Base-by-base conservation (phyloP, 1,284 basidiomycete species). In the Melampsora larici-populina region DNA sequence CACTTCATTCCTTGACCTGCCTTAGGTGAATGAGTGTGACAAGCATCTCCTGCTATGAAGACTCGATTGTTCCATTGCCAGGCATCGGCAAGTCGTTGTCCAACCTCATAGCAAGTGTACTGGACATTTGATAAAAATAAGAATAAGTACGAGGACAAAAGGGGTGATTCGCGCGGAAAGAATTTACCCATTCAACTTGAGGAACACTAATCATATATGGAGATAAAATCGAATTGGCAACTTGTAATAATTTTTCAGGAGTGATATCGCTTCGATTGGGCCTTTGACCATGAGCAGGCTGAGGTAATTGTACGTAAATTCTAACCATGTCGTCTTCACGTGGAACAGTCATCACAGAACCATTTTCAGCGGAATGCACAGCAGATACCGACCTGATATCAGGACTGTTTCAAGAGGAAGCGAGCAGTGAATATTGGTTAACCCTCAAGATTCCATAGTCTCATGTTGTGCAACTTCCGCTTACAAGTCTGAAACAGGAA, bases 11-110 rank as follows among this genome's bases (percentile, higher is more conserved):
- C 90, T 88, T 85, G 88, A 84, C 85, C 89, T 5, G 87, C 87
- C 80, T 88, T 93, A 0, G 92, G 92, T 0, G 91, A 92, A 84
- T 93, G 92, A 0, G 92, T 93, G 81, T 93, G 92, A 81, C 84
- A 92, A 1, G 90, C 90, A 84, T 92, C 90, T 1, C 91, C 91
- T 0, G 89, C 90, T 79, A 93, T 92, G 83, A 93, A 92, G 4
- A 92, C 87, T 0, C 92, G 88, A 18, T 92, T 88, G 33, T 88
- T 83, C 2, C 88, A 85, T 4, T 89, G 89, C 83, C 88, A 93
- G 17, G 85, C 85, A 5, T 89, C 88, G 2, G 91, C 90, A 2
- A 93, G 90, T 11, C 91, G 88, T 82, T 93, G 92, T 1, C 91
- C 91, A 86, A 91, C 80, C 70, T 81, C 80, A 76, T 81, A 81